These are phyloP conservation scores for Aspergillus sp. DNA, from an alignment of 2,329 filamentous ascomycete species.

Conservation along the genomic window DNA sequence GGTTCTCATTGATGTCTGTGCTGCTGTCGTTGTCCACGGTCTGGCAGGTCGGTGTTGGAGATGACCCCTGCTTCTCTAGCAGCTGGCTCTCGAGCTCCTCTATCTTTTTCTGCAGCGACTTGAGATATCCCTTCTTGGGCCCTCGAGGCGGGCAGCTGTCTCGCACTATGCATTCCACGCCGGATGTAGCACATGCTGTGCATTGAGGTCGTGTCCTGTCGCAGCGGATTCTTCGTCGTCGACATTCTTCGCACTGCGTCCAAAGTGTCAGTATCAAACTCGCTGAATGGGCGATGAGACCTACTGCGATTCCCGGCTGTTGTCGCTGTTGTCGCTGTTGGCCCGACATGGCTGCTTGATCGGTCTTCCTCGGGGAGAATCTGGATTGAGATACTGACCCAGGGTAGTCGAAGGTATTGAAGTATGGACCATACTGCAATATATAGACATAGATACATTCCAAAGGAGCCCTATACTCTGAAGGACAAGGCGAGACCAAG, in stretches of 20 bases:
- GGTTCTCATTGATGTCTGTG: background rate
- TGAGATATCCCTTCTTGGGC: slow-evolving; percentile 5
- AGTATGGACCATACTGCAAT: background rate
- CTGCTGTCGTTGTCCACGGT: background rate
- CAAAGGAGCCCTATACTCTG: background rate
- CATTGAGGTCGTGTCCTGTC: slow-evolving; percentile 9
- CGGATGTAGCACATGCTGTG: background rate
- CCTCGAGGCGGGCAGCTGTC: background rate
- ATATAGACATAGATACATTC: background rate
- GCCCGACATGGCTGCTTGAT: background rate
- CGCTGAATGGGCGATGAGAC: background rate
- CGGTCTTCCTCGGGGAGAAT: background rate
- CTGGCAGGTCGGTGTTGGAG: background rate
- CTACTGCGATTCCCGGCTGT: background rate
- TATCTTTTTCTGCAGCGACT: background rate
- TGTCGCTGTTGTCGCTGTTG: background rate
- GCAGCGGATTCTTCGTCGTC: slow-evolving; percentile 8
- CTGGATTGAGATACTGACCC: background rate
- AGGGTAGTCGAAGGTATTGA: background rate
- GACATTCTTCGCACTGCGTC: slow-evolving; percentile 11
- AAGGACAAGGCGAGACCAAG: background rate
- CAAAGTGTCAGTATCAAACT: background rate
- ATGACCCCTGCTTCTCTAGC: background rate
- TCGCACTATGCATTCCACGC: background rate
- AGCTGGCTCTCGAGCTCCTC: background rate